phyloP scores from a whole-genome alignment of 352 stramenopile species.

The Albugo laibachii region DNA sequence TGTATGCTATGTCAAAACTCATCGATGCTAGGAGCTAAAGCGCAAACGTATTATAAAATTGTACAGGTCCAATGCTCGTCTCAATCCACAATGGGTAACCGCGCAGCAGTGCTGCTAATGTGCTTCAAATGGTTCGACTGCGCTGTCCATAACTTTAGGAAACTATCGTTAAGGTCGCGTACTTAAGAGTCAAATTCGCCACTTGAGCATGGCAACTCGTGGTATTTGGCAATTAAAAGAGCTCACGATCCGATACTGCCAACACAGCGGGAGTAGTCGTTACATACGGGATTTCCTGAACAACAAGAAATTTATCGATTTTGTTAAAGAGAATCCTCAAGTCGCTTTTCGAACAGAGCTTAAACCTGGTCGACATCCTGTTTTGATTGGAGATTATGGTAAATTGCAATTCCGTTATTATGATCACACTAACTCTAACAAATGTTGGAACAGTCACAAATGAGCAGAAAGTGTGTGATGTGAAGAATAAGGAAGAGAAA shows the following conservation, averaged over 20 bases:
- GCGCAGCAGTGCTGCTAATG: no score
- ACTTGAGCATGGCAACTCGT: slow-evolving; percentile 32
- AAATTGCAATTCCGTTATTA: slow-evolving; percentile 1
- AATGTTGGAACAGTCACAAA: slow-evolving; percentile 29
- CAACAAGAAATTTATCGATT: slow-evolving; percentile 56
- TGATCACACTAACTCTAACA: no score
- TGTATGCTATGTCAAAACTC: no score
- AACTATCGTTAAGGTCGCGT: no score
- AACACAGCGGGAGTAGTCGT: slow-evolving; percentile 57
- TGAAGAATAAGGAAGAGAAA: slow-evolving; percentile 76
- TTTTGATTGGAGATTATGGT: slow-evolving; percentile 76
- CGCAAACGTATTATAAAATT: no score
- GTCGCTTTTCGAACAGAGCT: slow-evolving; percentile 68
- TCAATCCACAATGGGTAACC: no score
- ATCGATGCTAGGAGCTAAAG: no score
- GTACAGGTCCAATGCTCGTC: no score
- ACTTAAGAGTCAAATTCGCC: no score
- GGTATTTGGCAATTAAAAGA: slow-evolving; percentile 63
- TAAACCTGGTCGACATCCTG: slow-evolving; percentile 61
- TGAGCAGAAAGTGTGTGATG: slow-evolving; percentile 62
- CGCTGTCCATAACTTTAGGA: no score
- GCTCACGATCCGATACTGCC: slow-evolving; percentile 65
- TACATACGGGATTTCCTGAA: slow-evolving; percentile 52
- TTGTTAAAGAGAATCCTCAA: slow-evolving; percentile 77
- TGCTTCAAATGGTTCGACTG: no score